Conservation (phyloP, 164 flowering plant species). For the Vitis riparia region DNA sequence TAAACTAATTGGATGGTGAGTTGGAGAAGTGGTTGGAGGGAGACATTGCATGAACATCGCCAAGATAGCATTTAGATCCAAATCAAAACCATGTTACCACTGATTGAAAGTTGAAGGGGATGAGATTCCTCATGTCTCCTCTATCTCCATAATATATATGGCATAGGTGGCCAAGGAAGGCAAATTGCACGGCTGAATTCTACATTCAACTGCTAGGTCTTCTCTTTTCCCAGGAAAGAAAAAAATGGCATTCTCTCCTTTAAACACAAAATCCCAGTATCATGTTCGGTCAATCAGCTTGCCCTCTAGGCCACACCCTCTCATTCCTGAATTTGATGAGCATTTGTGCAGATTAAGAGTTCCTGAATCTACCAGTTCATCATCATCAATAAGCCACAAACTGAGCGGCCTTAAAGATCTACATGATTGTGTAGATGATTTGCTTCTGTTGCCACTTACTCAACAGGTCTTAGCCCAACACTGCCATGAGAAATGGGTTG, state of each 20-base stretch:
- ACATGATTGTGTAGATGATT: slow-evolving; percentile 25
- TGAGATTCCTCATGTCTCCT: slow-evolving; percentile 19
- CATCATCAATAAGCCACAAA: slow-evolving; percentile 20
- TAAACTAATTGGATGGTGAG: no score
- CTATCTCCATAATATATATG: not conserved
- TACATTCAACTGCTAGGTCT: no score
- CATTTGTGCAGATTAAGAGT: slow-evolving; percentile 25
- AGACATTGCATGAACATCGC: slow-evolving; percentile 13
- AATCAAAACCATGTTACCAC: slow-evolving; percentile 5
- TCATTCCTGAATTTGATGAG: slow-evolving; percentile 14
- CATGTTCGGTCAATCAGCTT: slow-evolving; percentile 32
- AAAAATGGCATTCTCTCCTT: slow-evolving; percentile 2
- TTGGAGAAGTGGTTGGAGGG: not conserved
- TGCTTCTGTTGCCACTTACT: slow-evolving; percentile 24
- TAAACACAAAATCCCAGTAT: not conserved
- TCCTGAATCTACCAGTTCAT: not conserved
- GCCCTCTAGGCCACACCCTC: slow-evolving; percentile 35
- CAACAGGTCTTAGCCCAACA: slow-evolving; percentile 20
- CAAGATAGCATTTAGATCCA: not conserved
- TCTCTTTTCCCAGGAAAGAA: no score
- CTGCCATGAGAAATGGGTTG: slow-evolving; percentile 16
- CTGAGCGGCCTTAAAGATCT: slow-evolving; percentile 26
- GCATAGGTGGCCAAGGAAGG: no score
- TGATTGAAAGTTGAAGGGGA: not conserved
- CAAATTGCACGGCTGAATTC: no score